Conservation (phyloP, 129 eudicot species). For the Chrysanthemum makinoi region DNA sequence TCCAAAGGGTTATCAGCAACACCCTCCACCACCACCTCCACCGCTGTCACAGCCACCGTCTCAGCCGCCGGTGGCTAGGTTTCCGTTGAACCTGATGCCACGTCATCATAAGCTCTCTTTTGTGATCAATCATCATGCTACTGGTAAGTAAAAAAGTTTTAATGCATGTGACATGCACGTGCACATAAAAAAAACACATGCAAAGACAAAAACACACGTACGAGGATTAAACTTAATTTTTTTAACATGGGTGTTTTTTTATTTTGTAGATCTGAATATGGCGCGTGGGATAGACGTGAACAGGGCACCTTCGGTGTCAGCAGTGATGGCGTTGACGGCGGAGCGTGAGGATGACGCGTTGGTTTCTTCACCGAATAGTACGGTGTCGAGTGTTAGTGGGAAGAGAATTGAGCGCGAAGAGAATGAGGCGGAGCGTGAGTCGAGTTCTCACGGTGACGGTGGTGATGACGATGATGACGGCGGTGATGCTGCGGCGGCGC, state of each 20-base stretch:
- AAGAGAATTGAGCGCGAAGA: slow-evolving; percentile 68
- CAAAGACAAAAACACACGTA: slow-evolving; percentile 1
- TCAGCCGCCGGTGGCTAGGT: slow-evolving; percentile 8
- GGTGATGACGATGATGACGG: slow-evolving; percentile 54
- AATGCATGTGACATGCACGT: slow-evolving; percentile 9
- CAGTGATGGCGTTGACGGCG: slow-evolving; percentile 33
- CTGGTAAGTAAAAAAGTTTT: slow-evolving; percentile 21
- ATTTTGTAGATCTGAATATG: slow-evolving; percentile 43
- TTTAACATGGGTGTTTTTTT: slow-evolving; percentile 1
- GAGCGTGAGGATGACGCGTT: slow-evolving; percentile 61
- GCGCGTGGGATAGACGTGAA: slow-evolving; percentile 51
- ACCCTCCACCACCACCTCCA: slow-evolving; percentile 31
- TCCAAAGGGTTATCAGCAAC: slow-evolving; percentile 31
- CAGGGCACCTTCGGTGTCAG: slow-evolving; percentile 37
- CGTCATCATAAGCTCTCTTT: slow-evolving; percentile 35
- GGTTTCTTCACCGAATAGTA: slow-evolving; percentile 78
- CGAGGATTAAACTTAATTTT: slow-evolving; percentile 10
- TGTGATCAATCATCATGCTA: slow-evolving; percentile 25
- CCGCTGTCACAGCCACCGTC: slow-evolving; percentile 13
- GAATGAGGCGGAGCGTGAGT: slow-evolving; percentile 55
- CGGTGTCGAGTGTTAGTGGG: slow-evolving; percentile 76
- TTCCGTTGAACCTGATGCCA: slow-evolving; percentile 43
- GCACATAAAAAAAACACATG: slow-evolving; percentile 3
- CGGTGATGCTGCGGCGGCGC: slow-evolving; percentile 58
- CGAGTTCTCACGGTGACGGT: slow-evolving; percentile 47